Percentiles rank a stretch among this genome's conserved stretches.
These are phyloP conservation scores for Carpinus fangiana DNA, from an alignment of 306 rosid genomes.

Conservation along the genomic window DNA sequence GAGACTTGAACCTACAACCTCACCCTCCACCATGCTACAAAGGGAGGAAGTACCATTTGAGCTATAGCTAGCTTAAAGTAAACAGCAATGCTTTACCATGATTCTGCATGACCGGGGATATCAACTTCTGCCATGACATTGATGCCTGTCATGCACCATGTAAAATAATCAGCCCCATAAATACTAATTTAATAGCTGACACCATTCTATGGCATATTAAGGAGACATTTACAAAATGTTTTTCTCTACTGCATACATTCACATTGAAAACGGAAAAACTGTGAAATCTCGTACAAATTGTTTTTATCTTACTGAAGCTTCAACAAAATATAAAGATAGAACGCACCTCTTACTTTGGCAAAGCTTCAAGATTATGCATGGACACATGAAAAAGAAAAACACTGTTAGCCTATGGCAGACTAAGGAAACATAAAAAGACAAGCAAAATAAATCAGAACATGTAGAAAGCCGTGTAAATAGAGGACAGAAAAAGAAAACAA, in stretches of 20 bases:
- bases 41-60: too few relatives aligned
- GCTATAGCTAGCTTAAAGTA: not conserved
- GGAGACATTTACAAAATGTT: constrained; percentile 9
- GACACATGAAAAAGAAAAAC: constrained; percentile 38
- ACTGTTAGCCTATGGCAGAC: constrained; percentile 35
- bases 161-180: constrained; percentile 25
- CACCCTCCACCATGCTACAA: too few relatives aligned
- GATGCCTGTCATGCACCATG: constrained; percentile 62
- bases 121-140: constrained; percentile 94
- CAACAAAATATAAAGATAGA: constrained; percentile 30
- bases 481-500: not conserved
- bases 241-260: not conserved
- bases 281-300: constrained; percentile 12
- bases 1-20: too few relatives aligned
- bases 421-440: constrained; percentile 26
- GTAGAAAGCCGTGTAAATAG: not conserved
- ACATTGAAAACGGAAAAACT: not conserved
- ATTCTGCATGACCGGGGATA: constrained; percentile 93
- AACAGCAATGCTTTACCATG: constrained; percentile 64
- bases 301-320: constrained; percentile 29
- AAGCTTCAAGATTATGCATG: constrained; percentile 55
- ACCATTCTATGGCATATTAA: constrained; percentile 5
- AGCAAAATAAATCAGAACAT: not conserved
- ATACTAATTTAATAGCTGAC: constrained; percentile 12
- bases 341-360: constrained; percentile 85